Evolutionary conservation across 2,329 filamentous ascomycete genomes (phyloP), one percentile per base, ranked within the genome.

Genomic region (Furcasterigmium sp.): DNA sequence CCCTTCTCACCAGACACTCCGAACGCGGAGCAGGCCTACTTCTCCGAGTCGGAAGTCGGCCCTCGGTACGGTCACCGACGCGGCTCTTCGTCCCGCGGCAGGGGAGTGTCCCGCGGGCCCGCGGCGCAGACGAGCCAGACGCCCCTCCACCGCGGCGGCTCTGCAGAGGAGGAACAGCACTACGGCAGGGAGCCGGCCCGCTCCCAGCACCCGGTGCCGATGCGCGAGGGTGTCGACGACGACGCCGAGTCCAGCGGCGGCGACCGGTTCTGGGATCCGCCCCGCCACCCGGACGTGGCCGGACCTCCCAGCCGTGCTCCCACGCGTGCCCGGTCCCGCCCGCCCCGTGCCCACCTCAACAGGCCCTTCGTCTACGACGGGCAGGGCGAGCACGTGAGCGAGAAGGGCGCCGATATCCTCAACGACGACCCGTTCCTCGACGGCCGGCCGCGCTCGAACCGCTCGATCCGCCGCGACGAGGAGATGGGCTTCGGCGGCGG

Each of bases 331-430:
- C 45, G 45, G 7, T 40, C 47, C 3, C 39, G 48, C 4, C 48
- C 48, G 3, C 48, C 48, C 0, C 46, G 48, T n/a, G 41, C 46
- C 8, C 48, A 50, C 23, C 17, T 50, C 29, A 50, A 50, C 42
- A 43, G 48, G 4, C 43, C 46, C 0, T 44, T 40, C 21, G 42
- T 42, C 13, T 48, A 50, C 39, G 36, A 38, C 34, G 39, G 23
- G 36, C 47, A 48, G 43, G 46, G 48, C n/a, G 5, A 42, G n/a
- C 28, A 32, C 43, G 47, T 46, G 6, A 3, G 36, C 13, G 15
- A 30, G 11, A 44, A 43, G n/a, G 41, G 42, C 5, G 15, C 32
- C 30, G 48, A 49, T 26, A 43, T 48, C 2, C 39, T 44, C 7
- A 46, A 42, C 46, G 48, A 49, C 15, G 48, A 49, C 26, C 44